Evolutionary conservation across 2,329 filamentous ascomycete species (phyloP).

Genomic region (Apiospora kogelbergensis): DNA sequence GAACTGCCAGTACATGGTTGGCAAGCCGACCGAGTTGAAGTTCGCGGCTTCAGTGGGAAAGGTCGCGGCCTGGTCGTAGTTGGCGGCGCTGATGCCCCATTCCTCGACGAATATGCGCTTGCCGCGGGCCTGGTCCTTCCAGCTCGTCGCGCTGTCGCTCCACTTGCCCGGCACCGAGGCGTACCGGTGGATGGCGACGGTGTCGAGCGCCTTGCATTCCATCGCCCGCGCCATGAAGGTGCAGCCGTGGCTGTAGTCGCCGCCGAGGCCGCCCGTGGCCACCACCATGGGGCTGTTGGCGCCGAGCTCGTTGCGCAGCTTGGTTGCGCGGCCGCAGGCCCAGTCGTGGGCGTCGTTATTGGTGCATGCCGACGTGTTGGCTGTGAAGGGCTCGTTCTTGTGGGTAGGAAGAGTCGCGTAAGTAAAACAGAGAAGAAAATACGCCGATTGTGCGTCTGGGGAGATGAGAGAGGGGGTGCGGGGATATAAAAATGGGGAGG

Average conservation of each 20-base stretch:
- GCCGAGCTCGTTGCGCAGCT: constrained; percentile 26
- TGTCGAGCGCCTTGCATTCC: constrained; percentile 28
- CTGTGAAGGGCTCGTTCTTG: constrained; percentile 32
- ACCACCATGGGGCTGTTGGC: constrained; percentile 28
- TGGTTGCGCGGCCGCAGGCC: constrained; percentile 32
- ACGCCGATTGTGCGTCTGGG: neutral
- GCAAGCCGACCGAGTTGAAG: constrained; percentile 30
- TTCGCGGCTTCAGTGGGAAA: constrained; percentile 27
- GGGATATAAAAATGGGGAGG: neutral
- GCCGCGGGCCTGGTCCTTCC: constrained; percentile 23
- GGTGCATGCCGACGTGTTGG: constrained; percentile 23
- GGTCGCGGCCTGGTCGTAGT: constrained; percentile 33
- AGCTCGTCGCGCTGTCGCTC: constrained; percentile 22
- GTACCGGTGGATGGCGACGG: constrained; percentile 29
- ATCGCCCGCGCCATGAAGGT: constrained; percentile 27
- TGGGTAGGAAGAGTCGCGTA: neutral
- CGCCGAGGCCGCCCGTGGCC: constrained; percentile 31
- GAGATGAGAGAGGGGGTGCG: neutral
- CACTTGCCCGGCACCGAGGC: constrained; percentile 27
- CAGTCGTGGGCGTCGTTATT: constrained; percentile 24
- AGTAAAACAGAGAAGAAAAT: neutral
- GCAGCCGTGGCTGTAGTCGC: constrained; percentile 30
- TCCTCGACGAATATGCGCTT: constrained; percentile 34
- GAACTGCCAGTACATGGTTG: constrained; percentile 34
- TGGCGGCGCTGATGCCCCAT: constrained; percentile 45